phyloP scores from a whole-genome alignment of 768 basidiomycete genomes.

The Exsudoporus frostii region DNA sequence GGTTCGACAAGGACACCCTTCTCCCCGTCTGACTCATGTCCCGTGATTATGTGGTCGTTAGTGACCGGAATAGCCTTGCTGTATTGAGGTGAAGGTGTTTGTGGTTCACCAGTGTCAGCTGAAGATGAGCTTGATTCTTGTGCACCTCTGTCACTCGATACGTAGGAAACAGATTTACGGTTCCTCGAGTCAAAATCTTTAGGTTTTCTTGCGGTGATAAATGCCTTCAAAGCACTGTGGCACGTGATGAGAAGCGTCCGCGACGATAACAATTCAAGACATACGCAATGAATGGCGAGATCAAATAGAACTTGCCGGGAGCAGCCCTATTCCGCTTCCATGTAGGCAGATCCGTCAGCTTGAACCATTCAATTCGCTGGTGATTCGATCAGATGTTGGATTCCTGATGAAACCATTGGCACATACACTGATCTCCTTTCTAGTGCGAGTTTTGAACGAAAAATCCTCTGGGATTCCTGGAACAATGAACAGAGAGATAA shows the following conservation, averaged over 20 bases:
- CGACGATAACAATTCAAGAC: slow-evolving; percentile 20
- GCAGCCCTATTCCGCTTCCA: slow-evolving; percentile 78
- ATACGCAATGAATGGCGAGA: slow-evolving; percentile 89
- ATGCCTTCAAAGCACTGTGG: slow-evolving; percentile 49
- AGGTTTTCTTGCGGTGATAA: slow-evolving; percentile 63
- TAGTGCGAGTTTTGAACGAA: slow-evolving; percentile 86
- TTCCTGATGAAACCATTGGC: neutral
- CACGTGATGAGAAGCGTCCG: slow-evolving; percentile 1
- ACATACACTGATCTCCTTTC: slow-evolving; percentile 96
- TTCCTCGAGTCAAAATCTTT: slow-evolving; percentile 35
- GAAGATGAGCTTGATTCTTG: slow-evolving; percentile 71
- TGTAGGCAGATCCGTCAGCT: slow-evolving; percentile 81
- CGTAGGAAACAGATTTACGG: slow-evolving; percentile 33
- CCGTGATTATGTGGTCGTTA: slow-evolving; percentile 15
- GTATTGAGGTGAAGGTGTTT: slow-evolving; percentile 62
- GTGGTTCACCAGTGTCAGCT: slow-evolving; percentile 56
- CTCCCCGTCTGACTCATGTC: slow-evolving; percentile 35
- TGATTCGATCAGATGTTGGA: slow-evolving; percentile 7
- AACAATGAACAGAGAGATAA: slow-evolving; percentile 87
- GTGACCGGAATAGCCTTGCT: slow-evolving; percentile 36
- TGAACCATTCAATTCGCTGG: slow-evolving; percentile 98
- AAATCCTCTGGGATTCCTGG: slow-evolving; percentile 85
- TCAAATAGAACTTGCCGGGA: slow-evolving; percentile 87
- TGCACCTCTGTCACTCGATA: slow-evolving; percentile 33
- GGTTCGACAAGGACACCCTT: slow-evolving; percentile 26